A percentile compares a stretch with the other conserved stretches of the same genome.
Evolutionary conservation across 2,329 filamentous ascomycete species (phyloP).

Genomic region (Monosporascus sp.): DNA sequence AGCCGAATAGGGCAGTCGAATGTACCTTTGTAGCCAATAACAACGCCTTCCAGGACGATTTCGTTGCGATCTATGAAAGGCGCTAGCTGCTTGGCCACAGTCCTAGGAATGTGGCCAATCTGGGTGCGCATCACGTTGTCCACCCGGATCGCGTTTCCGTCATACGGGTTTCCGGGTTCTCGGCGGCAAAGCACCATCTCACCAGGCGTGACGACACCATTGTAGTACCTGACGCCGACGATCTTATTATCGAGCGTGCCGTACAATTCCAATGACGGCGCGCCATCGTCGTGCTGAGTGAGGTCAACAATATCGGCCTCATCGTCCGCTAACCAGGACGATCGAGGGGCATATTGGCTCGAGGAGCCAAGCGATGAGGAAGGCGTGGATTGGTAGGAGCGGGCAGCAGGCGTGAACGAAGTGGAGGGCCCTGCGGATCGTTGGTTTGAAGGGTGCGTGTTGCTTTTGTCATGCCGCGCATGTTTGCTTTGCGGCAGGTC

Average conservation of each 20-base stretch:
- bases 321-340: conserved; percentile 18
- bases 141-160: conserved; percentile 72
- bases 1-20: conserved; percentile 72
- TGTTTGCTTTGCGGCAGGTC: conserved; percentile 10
- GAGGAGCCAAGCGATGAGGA: conserved; percentile 13
- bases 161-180: conserved; percentile 62
- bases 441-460: conserved; percentile 7
- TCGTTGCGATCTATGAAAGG: conserved; percentile 62
- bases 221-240: conserved; percentile 51
- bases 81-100: conserved; percentile 65
- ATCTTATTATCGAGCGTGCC: conserved; percentile 49
- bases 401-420: conserved; percentile 6
- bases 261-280: conserved; percentile 38
- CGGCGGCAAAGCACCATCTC: conserved; percentile 55
- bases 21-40: conserved; percentile 60
- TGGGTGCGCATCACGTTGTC: conserved; percentile 71
- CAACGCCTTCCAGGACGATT: conserved; percentile 62
- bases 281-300: conserved; percentile 38
- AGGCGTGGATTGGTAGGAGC: conserved; percentile 2
- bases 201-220: conserved; percentile 50
- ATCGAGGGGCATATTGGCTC: conserved; percentile 5
- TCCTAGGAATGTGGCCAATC: conserved; percentile 72
- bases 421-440: neutral
- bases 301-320: conserved; percentile 36
- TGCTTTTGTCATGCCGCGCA: conserved; percentile 6